Conservation (phyloP, 257 asterid genomes). For the Ballota nigra region DNA sequence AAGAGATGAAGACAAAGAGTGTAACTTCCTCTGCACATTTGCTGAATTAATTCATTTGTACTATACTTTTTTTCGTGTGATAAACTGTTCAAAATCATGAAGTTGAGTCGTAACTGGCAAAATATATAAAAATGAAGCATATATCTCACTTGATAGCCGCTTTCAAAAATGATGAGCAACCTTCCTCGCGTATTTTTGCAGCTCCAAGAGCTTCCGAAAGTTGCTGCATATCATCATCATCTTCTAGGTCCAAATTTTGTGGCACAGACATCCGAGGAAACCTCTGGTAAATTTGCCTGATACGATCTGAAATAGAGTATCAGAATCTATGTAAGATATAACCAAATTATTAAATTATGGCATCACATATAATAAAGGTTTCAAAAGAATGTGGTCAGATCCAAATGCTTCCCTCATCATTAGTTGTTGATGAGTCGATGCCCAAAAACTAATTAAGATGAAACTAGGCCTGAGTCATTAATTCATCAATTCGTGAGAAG, state of each 20-base stretch:
- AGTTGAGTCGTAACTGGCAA: not conserved
- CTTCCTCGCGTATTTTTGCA: constrained; percentile 86
- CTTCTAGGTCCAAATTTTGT: constrained; percentile 75
- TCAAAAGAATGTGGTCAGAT: not conserved
- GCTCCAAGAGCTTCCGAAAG: constrained; percentile 91
- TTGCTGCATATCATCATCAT: constrained; percentile 78
- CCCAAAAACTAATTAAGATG: constrained; percentile 9
- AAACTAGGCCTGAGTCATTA: not conserved
- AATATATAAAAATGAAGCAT: constrained; percentile 16
- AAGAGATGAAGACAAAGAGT: not conserved
- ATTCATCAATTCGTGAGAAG: constrained; percentile 6
- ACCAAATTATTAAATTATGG: not conserved
- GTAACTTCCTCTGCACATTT: not conserved
- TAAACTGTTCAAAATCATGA: not conserved
- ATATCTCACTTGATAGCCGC: constrained; percentile 75
- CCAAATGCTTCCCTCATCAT: not conserved
- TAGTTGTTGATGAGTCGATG: not conserved
- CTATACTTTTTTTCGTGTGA: not conserved
- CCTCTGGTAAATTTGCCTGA: constrained; percentile 69
- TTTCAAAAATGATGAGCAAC: constrained; percentile 81
- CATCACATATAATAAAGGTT: not conserved
- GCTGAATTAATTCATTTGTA: not conserved
- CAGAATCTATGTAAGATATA: constrained; percentile 21
- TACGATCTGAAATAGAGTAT: constrained; percentile 54
- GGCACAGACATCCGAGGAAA: constrained; percentile 85